Base-by-base conservation (phyloP, 2,329 filamentous ascomycete genomes). In the Eutypa lata region DNA sequence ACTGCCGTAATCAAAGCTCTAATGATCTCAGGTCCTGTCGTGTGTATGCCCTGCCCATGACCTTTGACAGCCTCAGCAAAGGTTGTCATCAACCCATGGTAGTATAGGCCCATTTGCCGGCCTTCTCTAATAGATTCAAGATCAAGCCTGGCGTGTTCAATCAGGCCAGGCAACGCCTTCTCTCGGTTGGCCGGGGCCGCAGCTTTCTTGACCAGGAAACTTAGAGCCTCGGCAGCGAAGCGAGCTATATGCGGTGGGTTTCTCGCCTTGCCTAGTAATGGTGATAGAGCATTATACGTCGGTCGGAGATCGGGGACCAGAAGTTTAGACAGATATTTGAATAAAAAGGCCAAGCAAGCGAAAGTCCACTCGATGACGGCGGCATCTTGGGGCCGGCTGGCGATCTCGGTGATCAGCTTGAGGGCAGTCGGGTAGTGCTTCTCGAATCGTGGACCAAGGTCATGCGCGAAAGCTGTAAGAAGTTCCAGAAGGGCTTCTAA, bases 361-460 rank as follows among this genome's bases (percentile, higher is more conserved):
- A 99, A 99, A 48, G 90, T 93, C 92, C 93, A 97, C 73, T 99
- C 94, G 48, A 97, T 90, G n/a, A 95, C 91, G 57, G 92, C 90
- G 24, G 90, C 86, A 65, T 90, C 88, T 52, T 89, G 80, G 50
- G 90, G 84, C 62, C 84, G 88, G 50, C 86, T 86, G 11, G 91
- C 92, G 58, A 97, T 82, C 16, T 84, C 83, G 38, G 90, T 83
- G 51, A 99, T 84, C 50, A 95, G 76, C 50, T 78, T 81, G 53
- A 99, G 83, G 24, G 89, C 85, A 49, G 82, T 80, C 45, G 84
- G 80, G 68, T 96, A 97, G 70, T 96, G 86, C 65, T 89, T 90
- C 72, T 97, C 92, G 65, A 99, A 99, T 47, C 87, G 81, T 18
- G 81, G 80, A 48, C 93, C 93, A 52, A 99, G 73, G 65, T 99